phyloP scores from a whole-genome alignment of 192 early-diverging fungal species.

The Coemansia sp. region DNA sequence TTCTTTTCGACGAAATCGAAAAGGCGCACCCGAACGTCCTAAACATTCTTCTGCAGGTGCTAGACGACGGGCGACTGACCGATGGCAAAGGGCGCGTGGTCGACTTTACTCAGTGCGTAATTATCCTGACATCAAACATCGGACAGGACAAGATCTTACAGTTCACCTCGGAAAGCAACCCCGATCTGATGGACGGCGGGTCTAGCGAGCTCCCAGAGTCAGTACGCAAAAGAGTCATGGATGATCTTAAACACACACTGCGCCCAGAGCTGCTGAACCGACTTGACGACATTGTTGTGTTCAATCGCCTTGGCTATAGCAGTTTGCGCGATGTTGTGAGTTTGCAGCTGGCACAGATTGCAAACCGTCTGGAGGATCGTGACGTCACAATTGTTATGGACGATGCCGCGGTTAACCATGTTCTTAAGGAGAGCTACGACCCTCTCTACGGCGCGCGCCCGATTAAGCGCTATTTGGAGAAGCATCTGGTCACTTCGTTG shows the following conservation, averaged over 20 bases:
- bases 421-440: constrained; percentile 82
- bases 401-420: constrained; percentile 68
- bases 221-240: constrained; percentile 68
- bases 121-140: constrained; percentile 95
- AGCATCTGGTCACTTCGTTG: constrained; percentile 78
- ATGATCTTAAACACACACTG: constrained; percentile 75
- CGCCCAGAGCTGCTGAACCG: constrained; percentile 96
- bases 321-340: constrained; percentile 70
- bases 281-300: constrained; percentile 90
- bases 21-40: constrained; percentile 89
- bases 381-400: constrained; percentile 72
- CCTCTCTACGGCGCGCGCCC: constrained; percentile 95
- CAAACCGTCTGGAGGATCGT: constrained; percentile 68
- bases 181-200: constrained; percentile 15
- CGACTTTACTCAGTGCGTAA: constrained; percentile 93
- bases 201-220: constrained; percentile 40
- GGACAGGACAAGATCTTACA: constrained; percentile 64
- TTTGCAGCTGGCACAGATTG: constrained; percentile 67
- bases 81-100: constrained; percentile 90
- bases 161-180: constrained; percentile 27
- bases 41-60: constrained; percentile 75
- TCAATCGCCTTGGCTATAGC: constrained; percentile 65
- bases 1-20: constrained; percentile 98
- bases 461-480: constrained; percentile 84
- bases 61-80: constrained; percentile 95